Percentiles rank a stretch among this genome's conserved stretches.
phyloP scores from a whole-genome alignment of 345 rosid genomes.

The Syzygium aromaticum region DNA sequence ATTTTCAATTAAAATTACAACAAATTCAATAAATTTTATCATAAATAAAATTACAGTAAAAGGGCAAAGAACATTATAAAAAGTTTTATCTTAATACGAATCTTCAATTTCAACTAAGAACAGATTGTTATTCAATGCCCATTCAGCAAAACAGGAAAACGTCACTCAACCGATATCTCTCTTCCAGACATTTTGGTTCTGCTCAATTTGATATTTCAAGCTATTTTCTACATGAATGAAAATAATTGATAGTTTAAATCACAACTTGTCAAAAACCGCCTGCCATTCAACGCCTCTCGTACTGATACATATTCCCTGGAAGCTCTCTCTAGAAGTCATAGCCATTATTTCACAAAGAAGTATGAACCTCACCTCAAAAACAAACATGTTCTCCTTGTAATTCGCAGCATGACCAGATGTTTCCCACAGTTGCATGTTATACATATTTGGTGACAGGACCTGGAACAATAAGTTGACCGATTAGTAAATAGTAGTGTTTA shows the following conservation, averaged over 20 bases:
- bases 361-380: conserved; percentile 58
- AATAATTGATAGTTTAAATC: neutral
- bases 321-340: neutral
- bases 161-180: neutral
- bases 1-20: neutral
- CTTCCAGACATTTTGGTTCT: neutral
- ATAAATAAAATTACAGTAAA: neutral
- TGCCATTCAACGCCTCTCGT: neutral
- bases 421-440: conserved; percentile 94
- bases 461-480: conserved; percentile 22
- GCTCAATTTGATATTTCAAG: neutral
- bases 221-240: neutral
- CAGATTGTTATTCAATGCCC: neutral
- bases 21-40: too few species aligned
- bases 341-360: neutral
- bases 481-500: neutral
- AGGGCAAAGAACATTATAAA: neutral
- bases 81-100: neutral
- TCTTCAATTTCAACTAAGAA: neutral
- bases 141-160: neutral
- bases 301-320: neutral
- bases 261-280: neutral
- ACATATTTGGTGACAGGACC: conserved; percentile 93
- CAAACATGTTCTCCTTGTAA: conserved; percentile 95
- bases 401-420: conserved; percentile 95